Conservation (phyloP, 108 stramenopile genomes). For the Nitzschia sp. region DNA sequence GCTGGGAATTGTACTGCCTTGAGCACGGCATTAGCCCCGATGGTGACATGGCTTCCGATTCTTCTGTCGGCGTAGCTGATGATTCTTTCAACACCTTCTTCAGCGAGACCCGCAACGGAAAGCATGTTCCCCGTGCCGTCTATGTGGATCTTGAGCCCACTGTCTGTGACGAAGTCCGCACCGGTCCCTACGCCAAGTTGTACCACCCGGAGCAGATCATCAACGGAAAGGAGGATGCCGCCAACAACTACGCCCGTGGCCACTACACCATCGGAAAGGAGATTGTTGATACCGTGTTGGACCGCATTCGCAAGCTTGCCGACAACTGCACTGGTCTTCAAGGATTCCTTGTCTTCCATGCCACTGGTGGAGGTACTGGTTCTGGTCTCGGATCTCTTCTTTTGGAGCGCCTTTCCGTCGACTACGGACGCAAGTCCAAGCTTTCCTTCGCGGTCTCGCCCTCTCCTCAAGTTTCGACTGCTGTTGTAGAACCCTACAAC, state of each 20-base stretch:
- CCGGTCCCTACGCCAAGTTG: conserved; percentile 87
- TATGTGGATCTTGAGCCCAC: conserved; percentile 98
- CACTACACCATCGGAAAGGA: conserved; percentile 99
- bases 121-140: conserved; percentile 98
- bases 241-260: conserved; percentile 99
- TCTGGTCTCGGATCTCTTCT: conserved; percentile 98
- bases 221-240: conserved; percentile 99
- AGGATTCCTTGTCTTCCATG: conserved; percentile 99
- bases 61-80: conserved; percentile 74
- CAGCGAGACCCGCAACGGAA: conserved; percentile 95
- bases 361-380: conserved; percentile 98
- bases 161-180: conserved; percentile 95
- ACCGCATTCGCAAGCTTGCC: conserved; percentile 98
- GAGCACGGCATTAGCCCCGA: conserved; percentile 98
- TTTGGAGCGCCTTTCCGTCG: conserved; percentile 96
- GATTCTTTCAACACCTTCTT: conserved; percentile 98
- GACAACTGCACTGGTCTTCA: conserved; percentile 99
- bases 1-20: conserved; percentile 98
- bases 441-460: conserved; percentile 96
- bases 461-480: conserved; percentile 93
- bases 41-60: conserved; percentile 88
- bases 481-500: conserved; percentile 98
- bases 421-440: conserved; percentile 99
- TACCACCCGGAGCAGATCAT: conserved; percentile 99
- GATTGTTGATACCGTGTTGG: conserved; percentile 96